phyloP scores from a whole-genome alignment of 73 alveolate genomes.

The Symbiodinium natans region DNA sequence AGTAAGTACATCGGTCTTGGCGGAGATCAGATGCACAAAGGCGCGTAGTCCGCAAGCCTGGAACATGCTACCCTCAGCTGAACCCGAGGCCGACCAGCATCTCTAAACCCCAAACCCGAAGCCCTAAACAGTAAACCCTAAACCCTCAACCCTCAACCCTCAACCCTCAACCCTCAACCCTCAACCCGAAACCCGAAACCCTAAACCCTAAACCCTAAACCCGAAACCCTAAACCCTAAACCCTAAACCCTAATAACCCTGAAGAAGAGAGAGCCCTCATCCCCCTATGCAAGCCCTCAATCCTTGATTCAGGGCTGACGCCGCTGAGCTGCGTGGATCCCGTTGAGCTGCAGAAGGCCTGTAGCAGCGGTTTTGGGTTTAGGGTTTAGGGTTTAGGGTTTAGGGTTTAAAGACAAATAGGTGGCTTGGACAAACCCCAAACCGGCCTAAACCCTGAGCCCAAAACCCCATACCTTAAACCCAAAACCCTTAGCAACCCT shows the following conservation, averaged over 20 bases:
- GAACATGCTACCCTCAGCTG: too few species aligned
- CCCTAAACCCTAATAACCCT: background rate
- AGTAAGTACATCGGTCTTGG: too few species aligned
- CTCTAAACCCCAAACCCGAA: background rate
- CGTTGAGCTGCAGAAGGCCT: constrained; percentile 23
- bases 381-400: too few species aligned
- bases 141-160: too few species aligned
- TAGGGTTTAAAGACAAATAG: background rate
- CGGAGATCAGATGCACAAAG: too few species aligned
- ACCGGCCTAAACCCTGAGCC: background rate
- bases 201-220: background rate
- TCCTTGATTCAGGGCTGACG: background rate
- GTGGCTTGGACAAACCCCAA: background rate
- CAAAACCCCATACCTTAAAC: background rate
- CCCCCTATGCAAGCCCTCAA: background rate
- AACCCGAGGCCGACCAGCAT: too few species aligned
- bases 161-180: too few species aligned
- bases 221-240: background rate
- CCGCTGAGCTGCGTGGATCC: constrained; percentile 54
- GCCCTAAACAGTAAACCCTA: too few species aligned
- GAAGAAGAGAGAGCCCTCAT: background rate
- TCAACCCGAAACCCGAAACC: background rate
- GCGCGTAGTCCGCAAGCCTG: too few species aligned
- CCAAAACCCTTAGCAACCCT: background rate
- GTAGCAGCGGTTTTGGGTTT: background rate